phyloP scores from a whole-genome alignment of 148 eudicot genomes.

The Dianthus caryophyllus region DNA sequence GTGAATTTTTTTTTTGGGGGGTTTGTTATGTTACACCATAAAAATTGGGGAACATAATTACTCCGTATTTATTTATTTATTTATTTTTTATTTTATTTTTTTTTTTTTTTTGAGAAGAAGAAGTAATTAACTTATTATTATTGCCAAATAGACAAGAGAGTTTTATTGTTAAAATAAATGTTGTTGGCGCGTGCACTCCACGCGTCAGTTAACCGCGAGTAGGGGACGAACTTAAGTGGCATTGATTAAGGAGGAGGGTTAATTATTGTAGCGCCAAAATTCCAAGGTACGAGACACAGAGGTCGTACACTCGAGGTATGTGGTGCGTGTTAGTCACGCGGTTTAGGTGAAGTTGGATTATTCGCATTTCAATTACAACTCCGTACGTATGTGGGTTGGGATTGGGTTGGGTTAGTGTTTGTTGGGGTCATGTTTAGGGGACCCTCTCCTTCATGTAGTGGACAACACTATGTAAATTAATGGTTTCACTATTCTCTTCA shows the following conservation, averaged over 20 bases:
- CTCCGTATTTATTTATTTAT: too few species aligned
- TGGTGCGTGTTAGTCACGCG: constrained; percentile 14
- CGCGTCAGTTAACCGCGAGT: constrained; percentile 15
- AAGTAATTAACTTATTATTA: too few species aligned
- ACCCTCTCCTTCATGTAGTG: constrained; percentile 12
- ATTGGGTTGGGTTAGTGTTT: constrained; percentile 23
- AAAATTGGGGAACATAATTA: constrained; percentile 19
- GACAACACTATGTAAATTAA: background rate
- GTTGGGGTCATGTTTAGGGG: constrained; percentile 37
- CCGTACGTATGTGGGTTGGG: too few species aligned
- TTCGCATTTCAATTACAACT: constrained; percentile 11
- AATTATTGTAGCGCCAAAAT: constrained; percentile 28
- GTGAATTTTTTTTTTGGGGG: background rate
- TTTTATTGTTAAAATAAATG: constrained; percentile 1
- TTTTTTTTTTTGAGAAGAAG: too few species aligned
- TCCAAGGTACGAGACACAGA: constrained; percentile 32
- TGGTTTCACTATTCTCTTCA: too few species aligned
- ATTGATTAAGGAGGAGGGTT: background rate
- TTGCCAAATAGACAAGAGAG: too few species aligned
- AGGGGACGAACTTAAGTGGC: background rate
- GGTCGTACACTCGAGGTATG: constrained; percentile 21
- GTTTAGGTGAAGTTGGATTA: background rate
- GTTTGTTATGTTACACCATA: constrained; percentile 20
- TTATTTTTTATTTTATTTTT: too few species aligned
- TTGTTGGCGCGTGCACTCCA: background rate